Evolutionary conservation across 2,329 filamentous ascomycete genomes (phyloP), one percentile per base, ranked within the genome.

Genomic region (Acrodontium crateriforme): DNA sequence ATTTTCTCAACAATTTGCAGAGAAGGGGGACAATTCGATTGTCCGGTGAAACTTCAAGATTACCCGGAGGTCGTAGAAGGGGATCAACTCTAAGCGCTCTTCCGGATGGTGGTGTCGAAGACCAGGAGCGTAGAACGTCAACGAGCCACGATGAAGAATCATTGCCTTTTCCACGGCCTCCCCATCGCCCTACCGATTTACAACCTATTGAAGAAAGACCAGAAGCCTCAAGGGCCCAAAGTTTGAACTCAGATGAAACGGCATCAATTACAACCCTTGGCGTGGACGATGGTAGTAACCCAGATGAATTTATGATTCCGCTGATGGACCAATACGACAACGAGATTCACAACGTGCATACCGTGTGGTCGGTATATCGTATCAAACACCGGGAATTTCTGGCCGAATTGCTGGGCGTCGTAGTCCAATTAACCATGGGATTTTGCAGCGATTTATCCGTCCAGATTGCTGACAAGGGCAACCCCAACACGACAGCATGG

Each of bases 311-410:
- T n/a, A 42, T 63, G 22, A 55, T 59, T 14, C 55, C 59, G 2
- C 45, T 63, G 21, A 48, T 60, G 1, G 55, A 60, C 28, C 47
- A 57, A 9, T 46, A 58, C 18, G 59, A 61, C 35, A 57, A 65
- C 11, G 62, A 64, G 37, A 52, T 67, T 16, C 59, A 65, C 28
- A 67, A 67, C 39, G 41, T 44, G 26, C 44, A 48, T 27, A 46
- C 61, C 14, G 41, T 56, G 39, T 60, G 66, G 65, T 56, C 61
- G 17, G 52, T 61, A 6, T 25, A 69, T 14, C 58, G 67, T 13
- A 61, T 62, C 0, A 55, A 60, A 18, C 60, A 67, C 38, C 58
- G 65, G 8, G 65, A 70, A 40, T 61, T 63, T 16, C 50, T 69
- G 2, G 66, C 65, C 2, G 67, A 71, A 36, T 55, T 63, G 2